Conservation (phyloP, 2,329 filamentous ascomycete genomes). For the Fonsecaea nubica region DNA sequence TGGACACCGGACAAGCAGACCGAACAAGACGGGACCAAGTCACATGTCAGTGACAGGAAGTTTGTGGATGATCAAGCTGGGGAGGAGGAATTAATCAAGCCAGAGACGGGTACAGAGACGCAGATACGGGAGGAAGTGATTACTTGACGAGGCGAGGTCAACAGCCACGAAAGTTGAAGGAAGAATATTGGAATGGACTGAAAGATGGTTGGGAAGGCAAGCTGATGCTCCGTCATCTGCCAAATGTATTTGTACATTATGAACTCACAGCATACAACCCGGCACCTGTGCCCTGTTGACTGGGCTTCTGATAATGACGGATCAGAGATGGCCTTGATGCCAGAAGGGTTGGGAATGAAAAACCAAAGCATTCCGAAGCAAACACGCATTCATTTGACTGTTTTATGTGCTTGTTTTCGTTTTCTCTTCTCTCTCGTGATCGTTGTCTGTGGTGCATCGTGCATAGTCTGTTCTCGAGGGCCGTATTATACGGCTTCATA, state of each 20-base stretch:
- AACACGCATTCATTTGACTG: background rate
- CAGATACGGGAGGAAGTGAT: constrained; percentile 32
- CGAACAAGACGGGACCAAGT: constrained; percentile 48
- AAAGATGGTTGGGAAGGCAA: background rate
- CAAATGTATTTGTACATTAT: constrained; percentile 16
- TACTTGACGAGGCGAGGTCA: constrained; percentile 20
- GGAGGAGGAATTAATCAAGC: constrained; percentile 72
- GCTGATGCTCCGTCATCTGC: constrained; percentile 3
- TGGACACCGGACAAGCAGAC: constrained; percentile 71
- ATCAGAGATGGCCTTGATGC: background rate
- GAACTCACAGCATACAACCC: constrained; percentile 1
- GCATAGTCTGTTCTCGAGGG: no score
- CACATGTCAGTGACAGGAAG: constrained; percentile 85
- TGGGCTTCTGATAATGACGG: constrained; percentile 5
- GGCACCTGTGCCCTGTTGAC: background rate
- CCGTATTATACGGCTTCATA: no score
- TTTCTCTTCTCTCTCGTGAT: background rate
- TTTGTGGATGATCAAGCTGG: constrained; percentile 74
- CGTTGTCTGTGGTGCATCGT: no score
- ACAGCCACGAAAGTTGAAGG: background rate
- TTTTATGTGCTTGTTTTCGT: background rate
- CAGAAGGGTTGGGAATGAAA: background rate
- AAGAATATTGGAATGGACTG: background rate
- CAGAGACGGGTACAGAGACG: constrained; percentile 48
- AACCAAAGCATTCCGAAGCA: background rate